These are phyloP conservation scores for Macrocybe sp. DNA, from an alignment of 1,284 basidiomycete species.

Conservation along the genomic window DNA sequence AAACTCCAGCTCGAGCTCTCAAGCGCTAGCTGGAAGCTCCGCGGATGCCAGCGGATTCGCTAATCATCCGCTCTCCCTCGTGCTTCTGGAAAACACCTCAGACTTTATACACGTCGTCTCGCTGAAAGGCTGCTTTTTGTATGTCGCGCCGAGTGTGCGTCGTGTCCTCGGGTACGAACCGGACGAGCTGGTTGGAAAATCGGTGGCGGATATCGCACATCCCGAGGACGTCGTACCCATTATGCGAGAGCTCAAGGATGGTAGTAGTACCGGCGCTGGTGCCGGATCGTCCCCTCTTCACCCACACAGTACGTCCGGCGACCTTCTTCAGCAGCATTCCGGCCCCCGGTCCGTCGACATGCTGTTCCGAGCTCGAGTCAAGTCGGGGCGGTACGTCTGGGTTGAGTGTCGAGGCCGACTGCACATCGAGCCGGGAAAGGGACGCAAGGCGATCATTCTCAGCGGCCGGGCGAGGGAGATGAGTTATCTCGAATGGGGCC, in stretches of 20 bases:
- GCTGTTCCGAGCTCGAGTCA: conserved; percentile 71
- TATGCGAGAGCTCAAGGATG: conserved; percentile 89
- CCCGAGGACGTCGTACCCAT: conserved; percentile 88
- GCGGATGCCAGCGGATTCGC: conserved; percentile 17
- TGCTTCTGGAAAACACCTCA: conserved; percentile 64
- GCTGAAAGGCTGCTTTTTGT: conserved; percentile 91
- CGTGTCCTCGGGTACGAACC: conserved; percentile 77
- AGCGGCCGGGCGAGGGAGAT: conserved; percentile 70
- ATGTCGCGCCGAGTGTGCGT: conserved; percentile 80
- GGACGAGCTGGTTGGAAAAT: conserved; percentile 76
- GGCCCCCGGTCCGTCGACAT: conserved; percentile 59
- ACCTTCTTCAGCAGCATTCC: neutral
- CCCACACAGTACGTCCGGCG: conserved; percentile 3
- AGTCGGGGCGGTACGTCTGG: conserved; percentile 73
- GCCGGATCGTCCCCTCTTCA: conserved; percentile 8
- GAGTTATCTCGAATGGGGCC: conserved; percentile 57
- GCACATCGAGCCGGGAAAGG: conserved; percentile 86
- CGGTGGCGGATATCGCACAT: conserved; percentile 78
- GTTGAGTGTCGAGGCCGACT: conserved; percentile 82
- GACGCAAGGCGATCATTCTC: conserved; percentile 84
- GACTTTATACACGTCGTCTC: conserved; percentile 91
- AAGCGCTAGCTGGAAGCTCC: conserved; percentile 4
- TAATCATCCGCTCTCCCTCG: conserved; percentile 51
- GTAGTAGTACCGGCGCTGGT: conserved; percentile 1
- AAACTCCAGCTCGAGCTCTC: conserved; percentile 10